These are phyloP conservation scores for Protea cynaroides DNA, from an alignment of 164 flowering plant genomes.

Conservation along the genomic window DNA sequence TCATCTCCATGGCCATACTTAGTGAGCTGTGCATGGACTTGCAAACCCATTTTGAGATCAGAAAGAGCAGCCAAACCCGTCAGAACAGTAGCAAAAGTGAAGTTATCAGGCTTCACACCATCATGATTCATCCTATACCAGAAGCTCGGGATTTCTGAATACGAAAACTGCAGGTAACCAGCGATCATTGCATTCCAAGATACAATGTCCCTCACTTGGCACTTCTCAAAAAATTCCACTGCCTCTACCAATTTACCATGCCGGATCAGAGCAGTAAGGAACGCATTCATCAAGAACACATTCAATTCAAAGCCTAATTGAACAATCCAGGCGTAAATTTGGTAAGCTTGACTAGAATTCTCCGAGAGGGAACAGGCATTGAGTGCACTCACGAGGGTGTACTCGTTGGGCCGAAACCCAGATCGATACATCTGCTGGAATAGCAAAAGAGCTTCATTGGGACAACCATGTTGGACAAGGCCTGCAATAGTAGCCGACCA, in stretches of 20 bases:
- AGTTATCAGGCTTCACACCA: conserved; percentile 57
- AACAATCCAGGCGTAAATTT: conserved; percentile 35
- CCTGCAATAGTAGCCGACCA: conserved; percentile 66
- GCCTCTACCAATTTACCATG: conserved; percentile 43
- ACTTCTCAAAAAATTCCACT: conserved; percentile 35
- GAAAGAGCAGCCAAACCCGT: conserved; percentile 52
- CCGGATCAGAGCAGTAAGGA: conserved; percentile 49
- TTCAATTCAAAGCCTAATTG: conserved; percentile 50
- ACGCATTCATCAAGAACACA: conserved; percentile 51
- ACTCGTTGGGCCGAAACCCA: conserved; percentile 45
- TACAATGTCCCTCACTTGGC: conserved; percentile 42
- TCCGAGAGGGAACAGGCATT: conserved; percentile 49
- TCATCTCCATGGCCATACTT: conserved; percentile 65
- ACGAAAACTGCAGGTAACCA: conserved; percentile 50
- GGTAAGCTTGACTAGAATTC: conserved; percentile 22
- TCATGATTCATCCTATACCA: conserved; percentile 56
- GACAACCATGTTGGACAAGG: conserved; percentile 35
- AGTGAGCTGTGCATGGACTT: conserved; percentile 61
- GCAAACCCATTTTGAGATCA: conserved; percentile 42
- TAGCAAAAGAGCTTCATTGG: conserved; percentile 28
- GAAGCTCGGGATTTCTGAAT: conserved; percentile 32
- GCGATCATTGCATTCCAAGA: conserved; percentile 75
- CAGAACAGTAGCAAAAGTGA: conserved; percentile 53
- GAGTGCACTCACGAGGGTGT: conserved; percentile 51
- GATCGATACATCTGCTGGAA: conserved; percentile 36